Evolutionary conservation across 345 rosid genomes (phyloP).

Genomic region (Mercurialis annua): DNA sequence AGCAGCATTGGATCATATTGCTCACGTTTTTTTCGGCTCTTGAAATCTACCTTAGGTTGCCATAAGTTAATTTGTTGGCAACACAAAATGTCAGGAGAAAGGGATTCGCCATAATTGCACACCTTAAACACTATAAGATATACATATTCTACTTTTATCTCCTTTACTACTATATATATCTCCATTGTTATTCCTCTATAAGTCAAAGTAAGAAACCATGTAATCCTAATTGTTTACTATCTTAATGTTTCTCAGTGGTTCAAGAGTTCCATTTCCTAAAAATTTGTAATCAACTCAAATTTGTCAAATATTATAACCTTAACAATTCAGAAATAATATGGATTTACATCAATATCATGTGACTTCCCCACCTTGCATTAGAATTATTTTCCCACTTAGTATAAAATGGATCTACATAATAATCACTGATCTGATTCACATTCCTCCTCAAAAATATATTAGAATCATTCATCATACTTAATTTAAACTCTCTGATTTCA

Average conservation of each 20-base stretch:
- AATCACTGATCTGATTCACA: not conserved
- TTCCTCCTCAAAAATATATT: not conserved
- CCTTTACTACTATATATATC: not conserved
- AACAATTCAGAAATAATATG: not conserved
- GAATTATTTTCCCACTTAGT: not conserved
- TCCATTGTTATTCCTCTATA: not conserved
- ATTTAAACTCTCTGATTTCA: not conserved
- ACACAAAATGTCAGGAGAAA: not conserved
- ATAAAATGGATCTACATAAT: not conserved
- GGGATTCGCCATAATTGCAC: not conserved
- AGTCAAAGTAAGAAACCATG: not conserved
- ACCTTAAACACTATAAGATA: not conserved
- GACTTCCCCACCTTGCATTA: not conserved
- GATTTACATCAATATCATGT: not conserved
- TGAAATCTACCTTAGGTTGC: not conserved
- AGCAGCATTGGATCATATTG: not conserved
- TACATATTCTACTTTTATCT: not conserved
- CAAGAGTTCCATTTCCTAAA: no score
- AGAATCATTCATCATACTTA: not conserved
- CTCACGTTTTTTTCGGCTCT: not conserved
- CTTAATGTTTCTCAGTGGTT: not conserved
- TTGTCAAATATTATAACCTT: not conserved
- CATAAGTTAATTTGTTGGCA: not conserved
- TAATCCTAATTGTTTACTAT: not conserved
- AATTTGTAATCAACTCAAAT: not conserved